phyloP scores from a whole-genome alignment of 345 rosid genomes.

The Combretum micranthum region DNA sequence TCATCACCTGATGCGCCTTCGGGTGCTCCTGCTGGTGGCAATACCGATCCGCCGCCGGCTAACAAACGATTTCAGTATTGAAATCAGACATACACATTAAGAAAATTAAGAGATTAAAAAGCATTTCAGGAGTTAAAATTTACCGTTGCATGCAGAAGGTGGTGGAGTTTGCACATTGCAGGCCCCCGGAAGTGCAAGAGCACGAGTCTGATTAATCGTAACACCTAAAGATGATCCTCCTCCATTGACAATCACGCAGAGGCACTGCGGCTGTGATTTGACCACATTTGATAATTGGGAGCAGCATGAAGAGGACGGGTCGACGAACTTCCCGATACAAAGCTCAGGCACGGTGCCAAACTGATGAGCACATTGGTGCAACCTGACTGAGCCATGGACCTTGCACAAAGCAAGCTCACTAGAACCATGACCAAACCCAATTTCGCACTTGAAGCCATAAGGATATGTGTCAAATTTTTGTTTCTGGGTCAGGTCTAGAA shows the following conservation, averaged over 20 bases:
- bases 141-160: conserved; percentile 39
- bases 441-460: neutral
- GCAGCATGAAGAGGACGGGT: conserved; percentile 54
- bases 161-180: conserved; percentile 53
- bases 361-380: conserved; percentile 34
- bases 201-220: conserved; percentile 40
- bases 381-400: conserved; percentile 28
- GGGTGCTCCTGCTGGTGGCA: no score
- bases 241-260: conserved; percentile 32
- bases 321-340: conserved; percentile 28
- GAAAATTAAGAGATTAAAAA: neutral
- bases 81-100: no score
- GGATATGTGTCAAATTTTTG: neutral
- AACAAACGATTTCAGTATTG: no score
- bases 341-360: conserved; percentile 40
- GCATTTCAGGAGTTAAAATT: conserved; percentile 5
- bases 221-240: conserved; percentile 36
- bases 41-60: no score
- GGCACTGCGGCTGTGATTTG: conserved; percentile 40
- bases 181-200: conserved; percentile 39
- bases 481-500: conserved; percentile 1
- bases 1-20: no score
- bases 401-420: conserved; percentile 17
- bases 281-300: conserved; percentile 44
- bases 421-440: conserved; percentile 10